A percentile compares a stretch with the other conserved stretches of the same genome.
Conservation (phyloP, 257 asterid genomes). For the Capsicum pubescens region DNA sequence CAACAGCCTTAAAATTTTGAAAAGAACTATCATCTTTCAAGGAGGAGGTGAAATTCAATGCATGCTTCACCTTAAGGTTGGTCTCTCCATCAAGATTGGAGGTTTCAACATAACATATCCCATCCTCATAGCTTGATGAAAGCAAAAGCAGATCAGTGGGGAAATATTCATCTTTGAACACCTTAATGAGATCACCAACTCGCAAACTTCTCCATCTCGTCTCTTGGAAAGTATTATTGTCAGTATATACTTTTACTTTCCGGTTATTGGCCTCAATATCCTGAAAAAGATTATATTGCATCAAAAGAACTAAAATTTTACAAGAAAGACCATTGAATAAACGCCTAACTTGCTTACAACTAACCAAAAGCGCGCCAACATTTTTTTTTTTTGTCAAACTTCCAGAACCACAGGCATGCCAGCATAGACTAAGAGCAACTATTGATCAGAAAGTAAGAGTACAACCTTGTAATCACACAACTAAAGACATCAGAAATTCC, state of each 20-base stretch:
- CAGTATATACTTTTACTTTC: constrained; percentile 61
- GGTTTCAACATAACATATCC: constrained; percentile 94
- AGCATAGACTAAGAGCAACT: constrained; percentile 1
- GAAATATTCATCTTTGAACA: constrained; percentile 80
- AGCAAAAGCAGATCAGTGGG: constrained; percentile 90
- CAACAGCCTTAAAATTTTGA: constrained; percentile 63
- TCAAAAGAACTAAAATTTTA: background rate
- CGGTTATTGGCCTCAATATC: constrained; percentile 88
- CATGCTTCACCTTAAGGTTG: constrained; percentile 92
- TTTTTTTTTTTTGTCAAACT: background rate
- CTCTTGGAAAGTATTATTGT: constrained; percentile 49
- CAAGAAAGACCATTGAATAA: background rate
- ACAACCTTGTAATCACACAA: constrained; percentile 8
- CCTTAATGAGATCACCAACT: constrained; percentile 90
- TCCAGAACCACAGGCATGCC: background rate
- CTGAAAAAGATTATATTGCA: constrained; percentile 47
- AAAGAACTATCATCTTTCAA: constrained; percentile 58
- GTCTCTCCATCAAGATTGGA: constrained; percentile 95
- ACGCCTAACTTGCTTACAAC: background rate
- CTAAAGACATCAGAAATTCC: constrained; percentile 22
- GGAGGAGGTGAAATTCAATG: constrained; percentile 69
- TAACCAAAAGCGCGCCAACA: constrained; percentile 2
- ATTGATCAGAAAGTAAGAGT: background rate
- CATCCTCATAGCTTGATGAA: constrained; percentile 89
- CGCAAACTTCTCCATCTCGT: constrained; percentile 79